A percentile compares a stretch with the other conserved stretches of the same genome.
Evolutionary conservation across 495 filamentous ascomycete genomes (phyloP).

Genomic region (Bacidia rubella): DNA sequence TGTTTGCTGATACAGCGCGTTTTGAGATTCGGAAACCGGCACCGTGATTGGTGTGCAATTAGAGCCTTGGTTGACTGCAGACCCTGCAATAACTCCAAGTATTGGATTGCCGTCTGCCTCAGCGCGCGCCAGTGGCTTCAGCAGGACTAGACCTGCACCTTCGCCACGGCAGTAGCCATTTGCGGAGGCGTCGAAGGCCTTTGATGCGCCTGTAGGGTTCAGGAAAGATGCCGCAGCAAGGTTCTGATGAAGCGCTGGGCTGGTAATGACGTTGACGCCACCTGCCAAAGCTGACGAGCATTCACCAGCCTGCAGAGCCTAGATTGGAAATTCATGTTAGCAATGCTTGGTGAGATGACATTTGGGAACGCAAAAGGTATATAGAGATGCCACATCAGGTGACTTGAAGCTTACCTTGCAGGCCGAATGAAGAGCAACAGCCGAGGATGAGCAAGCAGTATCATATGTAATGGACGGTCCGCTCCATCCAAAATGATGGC

Average conservation of each 20-base stretch:
- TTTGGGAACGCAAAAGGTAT: background rate
- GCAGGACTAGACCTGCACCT: slow-evolving; percentile 46
- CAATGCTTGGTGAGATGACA: too few species aligned
- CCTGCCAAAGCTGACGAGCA: slow-evolving; percentile 28
- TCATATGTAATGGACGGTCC: too few species aligned
- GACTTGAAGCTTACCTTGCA: slow-evolving; percentile 22
- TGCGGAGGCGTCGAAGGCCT: slow-evolving; percentile 56
- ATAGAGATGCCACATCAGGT: background rate
- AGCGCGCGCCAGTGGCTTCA: slow-evolving; percentile 54
- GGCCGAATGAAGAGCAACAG: slow-evolving; percentile 30
- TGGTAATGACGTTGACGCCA: slow-evolving; percentile 31
- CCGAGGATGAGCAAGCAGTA: too few species aligned
- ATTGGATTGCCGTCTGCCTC: slow-evolving; percentile 48
- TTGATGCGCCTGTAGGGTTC: slow-evolving; percentile 38
- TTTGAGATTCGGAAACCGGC: slow-evolving; percentile 23
- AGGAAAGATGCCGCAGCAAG: slow-evolving; percentile 27
- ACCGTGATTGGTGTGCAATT: slow-evolving; percentile 59
- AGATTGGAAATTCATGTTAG: too few species aligned
- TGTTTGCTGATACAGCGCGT: slow-evolving; percentile 17
- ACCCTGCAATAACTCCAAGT: slow-evolving; percentile 46
- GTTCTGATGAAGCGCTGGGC: slow-evolving; percentile 25
- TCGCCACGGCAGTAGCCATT: slow-evolving; percentile 67
- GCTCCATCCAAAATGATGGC: too few species aligned
- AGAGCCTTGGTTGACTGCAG: slow-evolving; percentile 52
- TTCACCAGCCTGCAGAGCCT: slow-evolving; percentile 25